These are phyloP conservation scores for Brassica juncea DNA, from an alignment of 345 rosid genomes.

Conservation along the genomic window DNA sequence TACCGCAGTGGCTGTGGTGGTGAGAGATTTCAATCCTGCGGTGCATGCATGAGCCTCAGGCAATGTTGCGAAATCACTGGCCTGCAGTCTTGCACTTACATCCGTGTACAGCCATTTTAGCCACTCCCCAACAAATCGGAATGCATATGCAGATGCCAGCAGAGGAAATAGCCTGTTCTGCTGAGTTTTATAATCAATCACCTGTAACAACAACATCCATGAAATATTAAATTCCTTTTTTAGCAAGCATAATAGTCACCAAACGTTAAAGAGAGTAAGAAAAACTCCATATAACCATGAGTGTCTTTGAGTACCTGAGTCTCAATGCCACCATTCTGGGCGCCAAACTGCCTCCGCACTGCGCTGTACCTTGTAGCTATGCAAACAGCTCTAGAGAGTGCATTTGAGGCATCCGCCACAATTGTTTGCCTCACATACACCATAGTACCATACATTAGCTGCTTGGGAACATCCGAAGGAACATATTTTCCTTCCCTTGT, in stretches of 20 bases:
- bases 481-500: conserved; percentile 84
- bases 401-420: conserved; percentile 84
- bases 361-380: conserved; percentile 97
- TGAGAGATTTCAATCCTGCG: conserved; percentile 96
- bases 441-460: conserved; percentile 94
- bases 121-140: conserved; percentile 98
- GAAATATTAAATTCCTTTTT: conserved; percentile 11
- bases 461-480: conserved; percentile 84
- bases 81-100: conserved; percentile 84
- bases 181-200: conserved; percentile 96
- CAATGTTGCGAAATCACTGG: conserved; percentile 85
- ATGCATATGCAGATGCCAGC: conserved; percentile 99
- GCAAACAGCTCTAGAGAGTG: conserved; percentile 90
- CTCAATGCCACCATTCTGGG: conserved; percentile 69
- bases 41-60: conserved; percentile 99
- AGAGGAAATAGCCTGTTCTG: conserved; percentile 95
- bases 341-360: conserved; percentile 96
- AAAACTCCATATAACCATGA: background rate
- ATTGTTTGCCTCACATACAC: conserved; percentile 85
- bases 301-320: conserved; percentile 61
- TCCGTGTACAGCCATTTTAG: conserved; percentile 90
- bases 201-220: conserved; percentile 49
- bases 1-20: conserved; percentile 93
- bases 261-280: background rate
- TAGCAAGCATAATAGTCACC: background rate